phyloP scores from a whole-genome alignment of 2,329 filamentous ascomycete genomes.

The Colletotrichum tanaceti region DNA sequence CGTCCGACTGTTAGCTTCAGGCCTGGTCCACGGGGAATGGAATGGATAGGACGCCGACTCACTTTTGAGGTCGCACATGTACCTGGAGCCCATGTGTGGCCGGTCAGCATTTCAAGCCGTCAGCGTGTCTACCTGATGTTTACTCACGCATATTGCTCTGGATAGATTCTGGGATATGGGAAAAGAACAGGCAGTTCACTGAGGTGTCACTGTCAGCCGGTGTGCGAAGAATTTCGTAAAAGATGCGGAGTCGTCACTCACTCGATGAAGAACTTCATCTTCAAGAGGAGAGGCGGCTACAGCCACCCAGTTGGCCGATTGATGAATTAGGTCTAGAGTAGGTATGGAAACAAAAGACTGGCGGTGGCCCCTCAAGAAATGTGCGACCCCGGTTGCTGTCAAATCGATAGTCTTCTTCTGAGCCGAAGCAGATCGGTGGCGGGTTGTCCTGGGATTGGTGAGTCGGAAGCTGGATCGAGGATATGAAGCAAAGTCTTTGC shows the following conservation, averaged over 20 bases:
- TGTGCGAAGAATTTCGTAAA: not conserved
- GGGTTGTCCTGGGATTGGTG: not conserved
- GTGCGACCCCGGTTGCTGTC: not conserved
- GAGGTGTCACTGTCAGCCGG: constrained; percentile 10
- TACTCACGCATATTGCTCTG: constrained; percentile 68
- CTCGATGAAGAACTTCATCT: constrained; percentile 42
- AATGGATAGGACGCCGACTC: constrained; percentile 34
- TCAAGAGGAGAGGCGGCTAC: constrained; percentile 3
- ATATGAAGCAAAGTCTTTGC: not conserved
- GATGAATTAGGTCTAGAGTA: not conserved
- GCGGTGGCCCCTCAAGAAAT: not conserved
- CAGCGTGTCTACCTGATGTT: constrained; percentile 20
- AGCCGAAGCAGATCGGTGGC: not conserved
- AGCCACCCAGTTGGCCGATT: not conserved
- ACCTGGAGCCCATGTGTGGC: constrained; percentile 49
- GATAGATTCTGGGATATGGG: constrained; percentile 69
- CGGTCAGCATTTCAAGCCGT: constrained; percentile 19
- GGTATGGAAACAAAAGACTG: not conserved
- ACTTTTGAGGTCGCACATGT: constrained; percentile 70
- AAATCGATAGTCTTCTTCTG: not conserved
- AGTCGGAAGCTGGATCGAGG: not conserved
- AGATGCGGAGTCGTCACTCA: constrained; percentile 12
- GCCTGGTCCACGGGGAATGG: not conserved
- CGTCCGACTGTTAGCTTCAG: not conserved
- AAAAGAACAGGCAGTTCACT: constrained; percentile 69